These are phyloP conservation scores for Hypomontagnella monticulosa DNA, from an alignment of 495 filamentous ascomycete species.

Conservation along the genomic window DNA sequence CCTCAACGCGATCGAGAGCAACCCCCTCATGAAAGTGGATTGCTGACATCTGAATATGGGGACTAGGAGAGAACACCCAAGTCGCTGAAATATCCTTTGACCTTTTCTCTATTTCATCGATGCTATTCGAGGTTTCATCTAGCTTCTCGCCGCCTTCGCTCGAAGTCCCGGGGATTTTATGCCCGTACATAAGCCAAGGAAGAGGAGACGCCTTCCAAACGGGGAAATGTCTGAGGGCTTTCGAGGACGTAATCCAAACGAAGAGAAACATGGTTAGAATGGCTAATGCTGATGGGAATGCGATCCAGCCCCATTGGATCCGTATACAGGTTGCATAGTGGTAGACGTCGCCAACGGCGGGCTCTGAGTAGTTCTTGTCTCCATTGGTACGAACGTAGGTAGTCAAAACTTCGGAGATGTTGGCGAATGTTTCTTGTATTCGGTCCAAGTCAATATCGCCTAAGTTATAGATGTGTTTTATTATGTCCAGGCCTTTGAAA, in stretches of 20 bases:
- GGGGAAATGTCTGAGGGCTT: not conserved
- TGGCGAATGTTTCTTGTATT: not conserved
- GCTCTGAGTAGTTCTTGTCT: not conserved
- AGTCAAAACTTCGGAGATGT: not conserved
- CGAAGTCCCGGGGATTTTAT: not conserved
- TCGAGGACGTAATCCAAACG: not conserved
- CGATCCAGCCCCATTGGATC: not conserved
- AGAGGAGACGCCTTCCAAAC: not conserved
- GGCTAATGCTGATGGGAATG: not conserved
- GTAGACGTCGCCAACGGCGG: not conserved
- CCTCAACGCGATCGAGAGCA: too few species aligned
- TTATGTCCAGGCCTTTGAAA: not conserved
- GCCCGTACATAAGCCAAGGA: not conserved
- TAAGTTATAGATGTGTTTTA: not conserved
- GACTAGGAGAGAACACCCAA: not conserved
- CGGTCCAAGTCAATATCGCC: not conserved
- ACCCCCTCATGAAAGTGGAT: not conserved
- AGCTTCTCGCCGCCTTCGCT: not conserved
- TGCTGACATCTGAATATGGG: not conserved
- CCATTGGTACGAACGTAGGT: not conserved
- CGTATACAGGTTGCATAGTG: conserved; percentile 2
- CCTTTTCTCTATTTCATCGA: not conserved
- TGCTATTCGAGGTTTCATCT: not conserved
- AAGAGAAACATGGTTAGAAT: not conserved
- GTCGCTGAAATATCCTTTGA: not conserved